Percentiles rank a stretch among this genome's conserved stretches.
Evolutionary conservation across 352 stramenopile species (phyloP).

Genomic region (Phytophthora ramorum): DNA sequence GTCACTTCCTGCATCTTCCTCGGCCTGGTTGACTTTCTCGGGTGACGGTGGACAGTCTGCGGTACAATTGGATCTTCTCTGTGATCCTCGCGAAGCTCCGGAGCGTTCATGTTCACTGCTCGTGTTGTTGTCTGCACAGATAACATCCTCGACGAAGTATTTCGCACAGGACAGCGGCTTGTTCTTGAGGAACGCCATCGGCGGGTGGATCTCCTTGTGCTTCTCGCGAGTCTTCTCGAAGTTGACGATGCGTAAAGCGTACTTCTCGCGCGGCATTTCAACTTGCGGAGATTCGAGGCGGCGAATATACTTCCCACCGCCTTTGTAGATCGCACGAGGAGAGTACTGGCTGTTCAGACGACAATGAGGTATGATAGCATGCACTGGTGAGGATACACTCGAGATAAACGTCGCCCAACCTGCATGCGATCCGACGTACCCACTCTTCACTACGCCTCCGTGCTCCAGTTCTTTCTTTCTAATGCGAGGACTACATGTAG

Average conservation of each 20-base stretch:
- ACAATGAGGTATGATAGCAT: background rate
- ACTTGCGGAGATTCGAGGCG: slow-evolving; percentile 25
- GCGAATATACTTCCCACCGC: slow-evolving; percentile 54
- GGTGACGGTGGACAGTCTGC: slow-evolving; percentile 35
- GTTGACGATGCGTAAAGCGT: slow-evolving; percentile 52
- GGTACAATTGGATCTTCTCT: slow-evolving; percentile 31
- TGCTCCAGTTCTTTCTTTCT: slow-evolving; percentile 51
- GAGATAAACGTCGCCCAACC: background rate
- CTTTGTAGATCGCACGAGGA: slow-evolving; percentile 60
- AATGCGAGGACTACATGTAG: slow-evolving; percentile 44
- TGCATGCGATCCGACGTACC: slow-evolving; percentile 24
- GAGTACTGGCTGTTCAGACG: slow-evolving; percentile 47
- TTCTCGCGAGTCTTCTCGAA: slow-evolving; percentile 68
- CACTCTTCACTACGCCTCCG: slow-evolving; percentile 51
- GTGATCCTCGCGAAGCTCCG: slow-evolving; percentile 3
- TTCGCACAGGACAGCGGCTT: slow-evolving; percentile 64
- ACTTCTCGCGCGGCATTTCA: slow-evolving; percentile 47
- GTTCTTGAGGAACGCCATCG: slow-evolving; percentile 62
- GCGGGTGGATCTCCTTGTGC: slow-evolving; percentile 73
- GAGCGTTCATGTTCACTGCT: slow-evolving; percentile 8
- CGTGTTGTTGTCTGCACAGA: slow-evolving; percentile 33
- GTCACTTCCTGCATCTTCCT: slow-evolving; percentile 24
- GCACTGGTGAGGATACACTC: background rate
- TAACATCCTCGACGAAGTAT: slow-evolving; percentile 65
- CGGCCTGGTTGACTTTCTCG: slow-evolving; percentile 25